Base-by-base conservation (phyloP, 2,329 filamentous ascomycete species). In the Aspergillus calidoustus region DNA sequence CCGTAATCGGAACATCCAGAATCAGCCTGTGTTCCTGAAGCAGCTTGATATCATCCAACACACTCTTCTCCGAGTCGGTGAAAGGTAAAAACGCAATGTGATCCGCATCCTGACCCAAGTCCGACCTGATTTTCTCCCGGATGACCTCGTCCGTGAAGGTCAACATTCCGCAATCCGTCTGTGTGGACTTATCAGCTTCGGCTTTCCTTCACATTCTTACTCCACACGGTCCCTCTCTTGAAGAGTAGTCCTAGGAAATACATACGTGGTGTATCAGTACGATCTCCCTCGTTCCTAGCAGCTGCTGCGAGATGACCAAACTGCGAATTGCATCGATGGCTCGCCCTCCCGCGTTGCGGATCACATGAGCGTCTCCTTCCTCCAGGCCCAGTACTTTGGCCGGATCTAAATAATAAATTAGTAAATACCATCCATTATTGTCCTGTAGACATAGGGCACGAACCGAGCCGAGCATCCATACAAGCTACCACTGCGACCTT, bases 341-440 rank as follows among this genome's bases (percentile, higher is more conserved):
- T 17, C 84, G 87, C 1, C 82, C 90, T 3, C 89, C 89, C 9
- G 88, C 89, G 68, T 93, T 93, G 61, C 91, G 87, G 62, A 93
- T 89, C 34, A 93, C 86, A 75, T 95, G 91, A 0, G 91, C 91
- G 66, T 93, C 90, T 46, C 91, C 91, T 19, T 91, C 84, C 22
- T 83, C 79, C 60, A 93, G 89, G 8, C 88, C 89, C 57, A 92
- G 89, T 1, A 89, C 89, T 13, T 84, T 80, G 3, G 86, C 83
- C 0, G 91, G 87, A 69, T 94, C 83, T 74, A 82, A 81, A 17
- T 13, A 19, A 54, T 34, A 0, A 47, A 50, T 19, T 46, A 19
- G 34, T 13, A 19, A 47, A n/a, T 23, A 2, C 13, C 11, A 9
- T 23, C 3, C 15, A n/a, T 22, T 8, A 22, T 28, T 7, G 25